These are phyloP conservation scores for Allium sativum DNA, from an alignment of 106 monocot genomes.

Conservation along the genomic window DNA sequence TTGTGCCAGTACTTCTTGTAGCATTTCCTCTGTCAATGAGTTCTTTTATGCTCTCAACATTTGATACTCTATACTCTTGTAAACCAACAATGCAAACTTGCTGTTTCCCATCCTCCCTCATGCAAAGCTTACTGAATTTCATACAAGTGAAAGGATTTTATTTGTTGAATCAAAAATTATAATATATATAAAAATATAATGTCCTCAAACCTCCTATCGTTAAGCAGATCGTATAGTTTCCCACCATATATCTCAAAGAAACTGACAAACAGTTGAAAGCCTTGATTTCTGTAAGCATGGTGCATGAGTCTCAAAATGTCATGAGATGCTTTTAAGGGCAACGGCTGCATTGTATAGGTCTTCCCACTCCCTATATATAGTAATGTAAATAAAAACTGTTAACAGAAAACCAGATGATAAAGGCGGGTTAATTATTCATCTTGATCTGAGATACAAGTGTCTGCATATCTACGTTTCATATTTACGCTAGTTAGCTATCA, in stretches of 20 bases:
- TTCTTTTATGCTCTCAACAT: slow-evolving; percentile 75
- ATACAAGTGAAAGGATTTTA: no score
- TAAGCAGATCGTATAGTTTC: slow-evolving; percentile 89
- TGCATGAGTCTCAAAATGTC: slow-evolving; percentile 86
- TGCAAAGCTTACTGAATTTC: slow-evolving; percentile 76
- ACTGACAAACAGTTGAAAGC: slow-evolving; percentile 82
- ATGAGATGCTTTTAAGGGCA: slow-evolving; percentile 88
- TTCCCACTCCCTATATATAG: slow-evolving; percentile 82
- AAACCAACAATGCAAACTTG: slow-evolving; percentile 97
- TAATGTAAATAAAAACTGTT: background rate
- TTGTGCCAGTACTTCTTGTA: slow-evolving; percentile 86
- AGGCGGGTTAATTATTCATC: no score
- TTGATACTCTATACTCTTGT: slow-evolving; percentile 68
- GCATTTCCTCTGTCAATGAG: slow-evolving; percentile 94
- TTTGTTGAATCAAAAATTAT: background rate
- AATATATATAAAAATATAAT: background rate
- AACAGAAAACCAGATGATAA: no score
- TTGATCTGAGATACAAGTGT: no score
- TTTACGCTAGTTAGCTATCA: no score
- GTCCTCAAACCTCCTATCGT: slow-evolving; percentile 64
- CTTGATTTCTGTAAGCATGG: slow-evolving; percentile 69
- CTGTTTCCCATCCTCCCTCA: slow-evolving; percentile 99
- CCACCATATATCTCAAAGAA: slow-evolving; percentile 99
- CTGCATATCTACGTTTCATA: no score
- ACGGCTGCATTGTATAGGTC: slow-evolving; percentile 95